A percentile compares a stretch with the other conserved stretches of the same genome.
Conservation (phyloP, 208 protist genomes). For the Crithidia expoeki region DNA sequence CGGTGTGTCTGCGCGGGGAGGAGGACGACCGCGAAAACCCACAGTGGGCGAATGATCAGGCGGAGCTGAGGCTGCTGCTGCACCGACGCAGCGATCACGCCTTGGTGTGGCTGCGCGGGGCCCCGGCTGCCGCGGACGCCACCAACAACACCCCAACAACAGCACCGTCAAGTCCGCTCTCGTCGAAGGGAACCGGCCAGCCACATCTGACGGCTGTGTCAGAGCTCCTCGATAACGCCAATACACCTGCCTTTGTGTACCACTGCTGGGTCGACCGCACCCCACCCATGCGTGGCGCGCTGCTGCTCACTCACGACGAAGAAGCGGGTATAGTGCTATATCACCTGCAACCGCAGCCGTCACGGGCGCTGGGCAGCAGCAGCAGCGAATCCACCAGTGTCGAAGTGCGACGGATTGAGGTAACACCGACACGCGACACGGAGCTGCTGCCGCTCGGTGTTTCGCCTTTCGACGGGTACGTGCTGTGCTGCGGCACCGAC, state of each 20-base stretch:
- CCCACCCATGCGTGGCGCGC: slow-evolving; percentile 35
- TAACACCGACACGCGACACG: slow-evolving; percentile 35
- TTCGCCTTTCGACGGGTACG: slow-evolving; percentile 60
- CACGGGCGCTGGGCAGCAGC: background rate
- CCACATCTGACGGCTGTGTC: slow-evolving; percentile 15
- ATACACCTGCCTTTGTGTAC: slow-evolving; percentile 15
- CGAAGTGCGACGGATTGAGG: slow-evolving; percentile 23
- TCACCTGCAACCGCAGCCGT: slow-evolving; percentile 10
- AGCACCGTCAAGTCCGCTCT: no score
- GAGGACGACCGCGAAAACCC: slow-evolving; percentile 26
- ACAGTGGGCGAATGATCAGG: slow-evolving; percentile 20
- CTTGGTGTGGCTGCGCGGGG: slow-evolving; percentile 34
- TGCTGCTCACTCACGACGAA: slow-evolving; percentile 39
- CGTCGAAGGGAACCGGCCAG: no score
- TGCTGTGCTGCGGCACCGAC: slow-evolving; percentile 40
- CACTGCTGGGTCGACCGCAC: slow-evolving; percentile 51
- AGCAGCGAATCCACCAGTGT: background rate
- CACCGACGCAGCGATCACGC: slow-evolving; percentile 42
- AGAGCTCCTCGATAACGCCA: slow-evolving; percentile 4
- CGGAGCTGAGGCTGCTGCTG: slow-evolving; percentile 38
- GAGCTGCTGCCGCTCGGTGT: slow-evolving; percentile 57
- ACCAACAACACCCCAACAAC: no score
- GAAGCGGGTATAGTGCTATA: slow-evolving; percentile 29
- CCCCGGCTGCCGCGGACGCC: background rate
- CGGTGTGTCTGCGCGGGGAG: slow-evolving; percentile 27